Percentiles rank a stretch among this genome's conserved stretches.
These are phyloP conservation scores for Ramaria sp. DNA, from an alignment of 768 basidiomycete species.

Conservation along the genomic window DNA sequence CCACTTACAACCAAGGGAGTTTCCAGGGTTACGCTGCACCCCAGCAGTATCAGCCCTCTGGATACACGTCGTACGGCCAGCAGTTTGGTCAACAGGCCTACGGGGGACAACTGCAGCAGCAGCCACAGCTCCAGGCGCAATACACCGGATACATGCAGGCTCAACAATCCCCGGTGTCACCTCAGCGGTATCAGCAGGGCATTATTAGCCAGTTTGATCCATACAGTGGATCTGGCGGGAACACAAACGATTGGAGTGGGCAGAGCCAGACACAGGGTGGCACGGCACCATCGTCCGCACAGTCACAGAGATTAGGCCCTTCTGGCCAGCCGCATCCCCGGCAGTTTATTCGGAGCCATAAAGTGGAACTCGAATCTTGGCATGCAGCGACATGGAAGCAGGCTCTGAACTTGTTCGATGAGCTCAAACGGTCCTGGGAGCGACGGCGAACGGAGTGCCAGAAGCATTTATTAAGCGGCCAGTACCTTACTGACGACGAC, in stretches of 20 bases:
- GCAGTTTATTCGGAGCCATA: slow-evolving; percentile 54
- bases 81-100: neutral
- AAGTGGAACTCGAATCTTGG: slow-evolving; percentile 62
- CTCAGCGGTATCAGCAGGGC: slow-evolving; percentile 28
- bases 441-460: slow-evolving; percentile 29
- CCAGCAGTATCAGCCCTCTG: neutral
- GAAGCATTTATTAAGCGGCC: slow-evolving; percentile 5
- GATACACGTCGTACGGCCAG: neutral
- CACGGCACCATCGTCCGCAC: slow-evolving; percentile 13
- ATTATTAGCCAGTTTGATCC: slow-evolving; percentile 11
- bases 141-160: slow-evolving; percentile 12
- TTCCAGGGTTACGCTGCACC: neutral
- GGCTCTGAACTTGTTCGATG: slow-evolving; percentile 49
- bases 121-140: slow-evolving; percentile 11
- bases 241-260: neutral
- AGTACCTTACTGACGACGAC: slow-evolving; percentile 26
- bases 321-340: slow-evolving; percentile 49
- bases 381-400: slow-evolving; percentile 65
- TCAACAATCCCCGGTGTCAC: slow-evolving; percentile 20
- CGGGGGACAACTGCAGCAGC: slow-evolving; percentile 15
- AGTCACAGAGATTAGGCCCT: slow-evolving; percentile 12
- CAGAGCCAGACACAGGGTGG: neutral
- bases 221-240: neutral
- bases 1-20: neutral
- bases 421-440: slow-evolving; percentile 60